Base-by-base conservation (phyloP, 1,139 yeast species). In the Hemisphaericaspora xylofermentans region DNA sequence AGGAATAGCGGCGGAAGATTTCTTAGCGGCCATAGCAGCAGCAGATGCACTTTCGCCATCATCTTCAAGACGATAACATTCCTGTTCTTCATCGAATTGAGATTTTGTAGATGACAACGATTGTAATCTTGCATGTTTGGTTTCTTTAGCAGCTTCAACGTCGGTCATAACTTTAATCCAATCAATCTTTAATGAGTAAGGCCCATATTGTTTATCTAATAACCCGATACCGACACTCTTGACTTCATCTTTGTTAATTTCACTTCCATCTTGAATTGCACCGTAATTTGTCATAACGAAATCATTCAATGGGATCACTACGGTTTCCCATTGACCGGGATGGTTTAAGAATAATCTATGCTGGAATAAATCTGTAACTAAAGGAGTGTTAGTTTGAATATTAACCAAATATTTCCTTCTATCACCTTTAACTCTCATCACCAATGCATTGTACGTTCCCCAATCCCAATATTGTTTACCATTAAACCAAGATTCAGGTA, bases 241-340 rank as follows among this genome's bases (percentile, higher is more conserved):
- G 41, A 88, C 78, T 50, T 79, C 79, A 25, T 78, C 70, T 52
- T 78, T 78, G 57, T 86, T 84, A 57, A 88, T 56, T 47, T 71
- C 76, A 42, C 68, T 61, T 17, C 82, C 82, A 48, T 82, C 86
- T 64, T 84, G 93, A 43, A 88, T 82, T 24, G 78, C 79, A 8
- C 95, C 95, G 76, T 88, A 82, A 56, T 85, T 86, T 25, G 95
- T 88, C 64, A 87, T 71, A 43, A 87, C 91, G 61, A 88, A 86
- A 55, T 84, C 91, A 49, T 80, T 74, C 43, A 88, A 68, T 38
- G 94, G 89, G 30, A 87, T 81, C 29, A 82, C 78, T 27, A 87
- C 88, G 1, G 88, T 84, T 57, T 88, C 95, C 95, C 95, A 88
- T 48, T 80, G 74, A 3, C 91, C 91, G 0, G 91, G 89, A 30